Conservation (phyloP, 495 filamentous ascomycete genomes). For the Trypethelium eluteriae region DNA sequence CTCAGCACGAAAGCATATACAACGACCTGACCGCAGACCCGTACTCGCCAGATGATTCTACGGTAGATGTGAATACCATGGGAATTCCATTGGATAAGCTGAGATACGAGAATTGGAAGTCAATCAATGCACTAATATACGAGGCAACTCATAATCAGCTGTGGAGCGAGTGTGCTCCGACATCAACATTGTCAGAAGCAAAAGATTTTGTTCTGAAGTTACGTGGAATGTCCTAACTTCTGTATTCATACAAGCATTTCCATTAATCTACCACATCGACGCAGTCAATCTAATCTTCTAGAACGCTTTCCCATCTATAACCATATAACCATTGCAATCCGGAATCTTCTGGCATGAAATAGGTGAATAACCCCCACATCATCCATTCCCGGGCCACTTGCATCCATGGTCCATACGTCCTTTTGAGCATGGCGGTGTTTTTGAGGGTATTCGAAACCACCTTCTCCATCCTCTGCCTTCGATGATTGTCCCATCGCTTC, state of each 20-base stretch:
- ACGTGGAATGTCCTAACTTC: neutral
- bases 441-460: neutral
- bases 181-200: neutral
- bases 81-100: conserved; percentile 27
- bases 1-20: neutral
- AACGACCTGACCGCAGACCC: neutral
- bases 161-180: neutral
- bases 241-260: neutral
- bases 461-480: neutral
- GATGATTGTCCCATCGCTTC: neutral
- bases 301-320: neutral
- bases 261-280: neutral
- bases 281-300: neutral
- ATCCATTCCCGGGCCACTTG: neutral
- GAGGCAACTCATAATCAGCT: conserved; percentile 20
- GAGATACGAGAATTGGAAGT: conserved; percentile 32
- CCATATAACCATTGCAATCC: neutral
- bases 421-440: neutral
- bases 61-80: conserved; percentile 11
- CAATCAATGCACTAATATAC: conserved; percentile 28
- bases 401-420: neutral
- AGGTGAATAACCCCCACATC: neutral
- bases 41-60: neutral
- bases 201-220: neutral
- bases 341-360: neutral